Conservation (phyloP, 305 asterid genomes). For the Fraxinus sp. region DNA sequence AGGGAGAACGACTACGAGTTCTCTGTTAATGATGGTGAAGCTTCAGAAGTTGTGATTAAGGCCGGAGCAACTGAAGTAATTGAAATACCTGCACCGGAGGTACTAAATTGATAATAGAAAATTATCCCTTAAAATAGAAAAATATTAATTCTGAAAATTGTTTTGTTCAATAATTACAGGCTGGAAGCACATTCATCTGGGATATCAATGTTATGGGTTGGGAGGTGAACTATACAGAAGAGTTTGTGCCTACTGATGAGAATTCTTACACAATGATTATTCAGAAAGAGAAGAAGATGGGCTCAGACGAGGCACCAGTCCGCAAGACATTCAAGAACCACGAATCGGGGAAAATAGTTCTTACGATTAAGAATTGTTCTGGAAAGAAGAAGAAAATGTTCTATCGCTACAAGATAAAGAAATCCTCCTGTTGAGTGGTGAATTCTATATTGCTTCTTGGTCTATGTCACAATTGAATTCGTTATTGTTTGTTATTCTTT, state of each 20-base stretch:
- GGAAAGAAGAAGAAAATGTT: slow-evolving; percentile 73
- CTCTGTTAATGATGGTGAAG: slow-evolving; percentile 42
- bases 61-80: slow-evolving; percentile 58
- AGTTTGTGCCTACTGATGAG: slow-evolving; percentile 66
- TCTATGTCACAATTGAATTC: not conserved
- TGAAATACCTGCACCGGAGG: slow-evolving; percentile 77
- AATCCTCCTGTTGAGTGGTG: slow-evolving; percentile 35
- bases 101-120: slow-evolving; percentile 6
- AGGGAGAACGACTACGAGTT: slow-evolving; percentile 60
- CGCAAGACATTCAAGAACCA: slow-evolving; percentile 63
- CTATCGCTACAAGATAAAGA: slow-evolving; percentile 60
- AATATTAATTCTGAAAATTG: not conserved
- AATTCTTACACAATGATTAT: slow-evolving; percentile 62
- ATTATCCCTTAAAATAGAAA: not conserved
- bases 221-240: slow-evolving; percentile 75
- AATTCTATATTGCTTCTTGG: not conserved
- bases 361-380: slow-evolving; percentile 53
- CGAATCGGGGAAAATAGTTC: slow-evolving; percentile 63
- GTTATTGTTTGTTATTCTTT: not conserved
- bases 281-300: slow-evolving; percentile 60
- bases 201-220: slow-evolving; percentile 61
- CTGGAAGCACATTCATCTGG: slow-evolving; percentile 69
- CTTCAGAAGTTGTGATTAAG: slow-evolving; percentile 53
- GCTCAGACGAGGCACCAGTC: slow-evolving; percentile 41
- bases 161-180: slow-evolving; percentile 30